phyloP scores from a whole-genome alignment of 2,329 filamentous ascomycete genomes.

The Cercospora berteroae region DNA sequence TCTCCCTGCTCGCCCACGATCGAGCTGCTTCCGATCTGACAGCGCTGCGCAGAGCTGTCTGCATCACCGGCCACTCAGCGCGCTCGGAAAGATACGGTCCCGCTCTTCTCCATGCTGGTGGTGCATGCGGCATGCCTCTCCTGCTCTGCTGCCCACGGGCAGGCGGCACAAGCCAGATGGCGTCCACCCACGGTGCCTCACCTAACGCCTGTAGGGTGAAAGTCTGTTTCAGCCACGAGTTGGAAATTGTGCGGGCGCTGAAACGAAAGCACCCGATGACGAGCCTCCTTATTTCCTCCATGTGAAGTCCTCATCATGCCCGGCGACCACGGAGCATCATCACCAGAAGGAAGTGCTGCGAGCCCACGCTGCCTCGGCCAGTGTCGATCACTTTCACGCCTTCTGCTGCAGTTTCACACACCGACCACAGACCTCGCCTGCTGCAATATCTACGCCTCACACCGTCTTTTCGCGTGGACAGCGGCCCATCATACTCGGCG shows the following conservation, averaged over 20 bases:
- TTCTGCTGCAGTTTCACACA: background rate
- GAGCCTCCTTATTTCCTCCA: background rate
- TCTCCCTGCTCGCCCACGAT: background rate
- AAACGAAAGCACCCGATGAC: background rate
- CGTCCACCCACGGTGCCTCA: background rate
- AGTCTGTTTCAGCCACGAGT: background rate
- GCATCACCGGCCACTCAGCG: background rate
- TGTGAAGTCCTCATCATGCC: background rate
- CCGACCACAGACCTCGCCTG: background rate
- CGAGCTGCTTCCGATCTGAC: background rate
- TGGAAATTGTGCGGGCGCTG: background rate
- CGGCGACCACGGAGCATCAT: background rate
- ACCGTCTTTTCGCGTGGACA: constrained; percentile 6
- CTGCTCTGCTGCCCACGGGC: background rate
- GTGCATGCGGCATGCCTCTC: background rate
- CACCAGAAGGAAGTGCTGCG: background rate
- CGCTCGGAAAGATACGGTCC: background rate
- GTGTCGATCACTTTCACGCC: background rate
- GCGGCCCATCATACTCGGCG: background rate
- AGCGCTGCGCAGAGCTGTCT: background rate
- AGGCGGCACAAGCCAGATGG: background rate
- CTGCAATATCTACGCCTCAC: background rate
- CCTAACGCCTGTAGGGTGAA: background rate
- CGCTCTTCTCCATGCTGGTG: background rate
- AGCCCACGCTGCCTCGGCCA: background rate